phyloP scores from a whole-genome alignment of 2,329 filamentous ascomycete genomes.

The Coccinonectria pachysandricola region DNA sequence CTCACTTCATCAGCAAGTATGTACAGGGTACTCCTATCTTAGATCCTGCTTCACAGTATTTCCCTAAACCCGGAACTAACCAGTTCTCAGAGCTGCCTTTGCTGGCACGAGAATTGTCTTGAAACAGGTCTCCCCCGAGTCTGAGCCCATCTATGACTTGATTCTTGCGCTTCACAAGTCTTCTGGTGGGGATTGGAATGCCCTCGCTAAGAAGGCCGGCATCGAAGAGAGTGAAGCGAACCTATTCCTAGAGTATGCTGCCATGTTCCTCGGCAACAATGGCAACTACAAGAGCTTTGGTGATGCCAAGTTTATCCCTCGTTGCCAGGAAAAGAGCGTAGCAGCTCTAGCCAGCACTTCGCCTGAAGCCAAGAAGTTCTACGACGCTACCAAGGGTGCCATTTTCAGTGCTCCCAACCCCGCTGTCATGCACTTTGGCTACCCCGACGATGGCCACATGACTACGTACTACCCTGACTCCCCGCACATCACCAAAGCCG shows the following conservation, averaged over 20 bases:
- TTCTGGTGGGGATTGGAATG: constrained; percentile 60
- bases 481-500: constrained; percentile 59
- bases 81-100: constrained; percentile 54
- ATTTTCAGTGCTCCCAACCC: constrained; percentile 60
- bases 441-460: constrained; percentile 63
- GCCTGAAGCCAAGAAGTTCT: constrained; percentile 51
- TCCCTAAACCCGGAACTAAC: constrained; percentile 4
- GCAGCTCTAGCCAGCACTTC: constrained; percentile 52
- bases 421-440: constrained; percentile 65
- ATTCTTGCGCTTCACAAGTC: constrained; percentile 62
- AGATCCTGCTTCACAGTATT: too few species aligned
- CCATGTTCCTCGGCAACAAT: constrained; percentile 68
- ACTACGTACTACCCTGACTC: constrained; percentile 77
- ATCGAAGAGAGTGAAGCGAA: constrained; percentile 54
- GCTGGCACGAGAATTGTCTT: constrained; percentile 69
- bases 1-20: constrained; percentile 78
- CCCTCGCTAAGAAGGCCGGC: constrained; percentile 52
- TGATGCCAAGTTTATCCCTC: constrained; percentile 73
- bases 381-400: constrained; percentile 57
- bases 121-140: constrained; percentile 72
- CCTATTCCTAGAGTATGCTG: constrained; percentile 65
- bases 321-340: constrained; percentile 54
- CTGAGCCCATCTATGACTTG: constrained; percentile 70
- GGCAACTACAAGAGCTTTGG: constrained; percentile 86
- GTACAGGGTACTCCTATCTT: too few species aligned